Evolutionary conservation across 2,329 filamentous ascomycete species (phyloP), one percentile per base, ranked within the genome.

Genomic region (Sarocladium strictum): DNA sequence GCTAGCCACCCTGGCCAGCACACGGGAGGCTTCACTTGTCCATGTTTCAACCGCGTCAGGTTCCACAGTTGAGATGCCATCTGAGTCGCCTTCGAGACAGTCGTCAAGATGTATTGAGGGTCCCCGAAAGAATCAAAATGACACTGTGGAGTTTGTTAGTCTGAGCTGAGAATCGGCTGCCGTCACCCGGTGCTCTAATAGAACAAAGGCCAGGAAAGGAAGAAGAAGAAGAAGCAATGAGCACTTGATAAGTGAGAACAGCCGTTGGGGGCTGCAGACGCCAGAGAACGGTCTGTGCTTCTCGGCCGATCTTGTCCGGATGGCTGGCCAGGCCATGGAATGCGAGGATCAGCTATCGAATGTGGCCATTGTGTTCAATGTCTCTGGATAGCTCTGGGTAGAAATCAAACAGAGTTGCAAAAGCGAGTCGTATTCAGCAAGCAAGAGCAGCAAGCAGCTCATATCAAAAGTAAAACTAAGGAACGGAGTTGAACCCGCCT

Each of bases 401-500:
- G 17, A 43, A 43, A 23, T 43, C 40, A 43, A 43, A 43, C 40
- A 43, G 21, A 14, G 10, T 23, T 9, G 40, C 10, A 24, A 43
- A 43, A 24, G 40, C 29, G 43, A 47, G 23, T 47, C 43, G 43
- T 47, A 47, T 47, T 47, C 24, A 47, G 43, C 43, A 38, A 38
- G 17, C 35, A 47, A 47, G 29, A 29, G 23, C 23, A 47, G n/a
- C 12, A 47, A 47, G 43, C 43, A 47, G 43, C 23, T 47, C 43
- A 29, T 27, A 23, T 47, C 23, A 29, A 47, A 3, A 14, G n/a
- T 43, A 43, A 43, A 27, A 27, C 21, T 26, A 47, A 47, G 9
- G 24, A 47, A 27, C 15, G 19, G 38, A 23, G n/a, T n/a, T n/a
- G n/a, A n/a, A n/a, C n/a, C n/a, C n/a, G n/a, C n/a, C n/a, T n/a